Conservation (phyloP, 208 protist species). For the Trypanosoma lewisi region DNA sequence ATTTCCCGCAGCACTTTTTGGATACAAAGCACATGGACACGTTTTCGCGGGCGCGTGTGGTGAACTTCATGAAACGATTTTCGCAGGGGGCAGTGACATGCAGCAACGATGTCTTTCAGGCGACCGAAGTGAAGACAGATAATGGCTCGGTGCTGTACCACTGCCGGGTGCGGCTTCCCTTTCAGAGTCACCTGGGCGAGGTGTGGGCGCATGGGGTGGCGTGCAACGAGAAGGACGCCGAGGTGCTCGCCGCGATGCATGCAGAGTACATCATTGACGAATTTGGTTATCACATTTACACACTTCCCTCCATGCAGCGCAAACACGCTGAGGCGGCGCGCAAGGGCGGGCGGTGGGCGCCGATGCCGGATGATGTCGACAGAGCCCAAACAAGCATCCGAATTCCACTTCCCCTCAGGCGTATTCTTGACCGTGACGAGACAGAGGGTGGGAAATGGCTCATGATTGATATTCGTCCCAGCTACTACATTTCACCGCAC, state of each 20-base stretch:
- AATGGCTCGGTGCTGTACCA: conserved; percentile 34
- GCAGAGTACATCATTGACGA: conserved; percentile 82
- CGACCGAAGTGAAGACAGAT: conserved; percentile 11
- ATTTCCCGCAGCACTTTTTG: conserved; percentile 26
- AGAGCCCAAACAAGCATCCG: conserved; percentile 11
- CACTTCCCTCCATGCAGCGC: conserved; percentile 80
- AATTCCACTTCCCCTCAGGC: conserved; percentile 71
- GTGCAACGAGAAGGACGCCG: conserved; percentile 65
- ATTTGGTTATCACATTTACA: conserved; percentile 87
- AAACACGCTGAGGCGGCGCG: conserved; percentile 76
- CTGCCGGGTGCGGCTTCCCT: conserved; percentile 38
- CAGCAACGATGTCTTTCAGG: conserved; percentile 41
- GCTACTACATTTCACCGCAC: conserved; percentile 32
- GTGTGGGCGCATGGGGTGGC: conserved; percentile 84
- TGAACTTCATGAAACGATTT: conserved; percentile 83
- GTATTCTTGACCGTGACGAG: conserved; percentile 55
- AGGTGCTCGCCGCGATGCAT: conserved; percentile 83
- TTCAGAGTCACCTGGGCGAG: conserved; percentile 23
- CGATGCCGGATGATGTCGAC: conserved; percentile 56
- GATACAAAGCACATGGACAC: conserved; percentile 43
- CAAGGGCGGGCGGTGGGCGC: conserved; percentile 67
- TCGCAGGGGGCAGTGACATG: conserved; percentile 26
- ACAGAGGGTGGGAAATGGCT: conserved; percentile 80
- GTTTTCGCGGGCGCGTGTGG: conserved; percentile 72
- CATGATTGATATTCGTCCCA: conserved; percentile 54